Conservation (phyloP, 2,329 filamentous ascomycete genomes). For the Canariomyces notabilis region DNA sequence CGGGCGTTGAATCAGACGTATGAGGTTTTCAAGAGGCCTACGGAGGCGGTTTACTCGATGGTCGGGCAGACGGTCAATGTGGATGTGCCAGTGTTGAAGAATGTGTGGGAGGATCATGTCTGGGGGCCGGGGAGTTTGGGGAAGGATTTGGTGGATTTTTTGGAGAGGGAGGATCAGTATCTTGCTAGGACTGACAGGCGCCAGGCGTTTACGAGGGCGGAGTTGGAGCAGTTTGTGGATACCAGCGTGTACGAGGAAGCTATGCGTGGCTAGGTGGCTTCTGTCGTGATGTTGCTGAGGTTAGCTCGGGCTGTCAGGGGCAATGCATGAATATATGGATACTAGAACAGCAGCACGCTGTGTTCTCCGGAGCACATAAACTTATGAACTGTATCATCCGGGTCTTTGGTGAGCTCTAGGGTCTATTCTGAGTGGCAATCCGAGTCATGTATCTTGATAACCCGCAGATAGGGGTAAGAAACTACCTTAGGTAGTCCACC, state of each 20-base stretch:
- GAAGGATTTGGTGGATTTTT: slow-evolving; percentile 6
- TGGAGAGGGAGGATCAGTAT: slow-evolving; percentile 14
- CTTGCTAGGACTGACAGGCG: slow-evolving; percentile 9
- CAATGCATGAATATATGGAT: too few relatives aligned
- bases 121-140: slow-evolving; percentile 14
- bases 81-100: slow-evolving; percentile 12
- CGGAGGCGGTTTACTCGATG: slow-evolving; percentile 24
- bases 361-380: too few relatives aligned
- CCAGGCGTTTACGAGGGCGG: slow-evolving; percentile 8
- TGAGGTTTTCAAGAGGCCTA: slow-evolving; percentile 26
- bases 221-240: slow-evolving; percentile 16
- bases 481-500: not conserved
- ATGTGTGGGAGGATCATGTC: slow-evolving; percentile 13
- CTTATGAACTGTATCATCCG: too few relatives aligned
- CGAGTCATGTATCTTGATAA: not conserved
- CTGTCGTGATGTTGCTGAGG: not conserved
- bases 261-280: not conserved
- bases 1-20: slow-evolving; percentile 29
- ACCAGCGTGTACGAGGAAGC: slow-evolving; percentile 15
- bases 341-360: too few relatives aligned
- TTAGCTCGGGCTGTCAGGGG: too few relatives aligned
- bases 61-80: slow-evolving; percentile 2
- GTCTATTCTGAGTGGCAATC: not conserved
- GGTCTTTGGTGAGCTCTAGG: too few relatives aligned
- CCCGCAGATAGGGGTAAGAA: not conserved